Conservation (phyloP, 1,284 basidiomycete species). For the Cryptococcus sp. region DNA sequence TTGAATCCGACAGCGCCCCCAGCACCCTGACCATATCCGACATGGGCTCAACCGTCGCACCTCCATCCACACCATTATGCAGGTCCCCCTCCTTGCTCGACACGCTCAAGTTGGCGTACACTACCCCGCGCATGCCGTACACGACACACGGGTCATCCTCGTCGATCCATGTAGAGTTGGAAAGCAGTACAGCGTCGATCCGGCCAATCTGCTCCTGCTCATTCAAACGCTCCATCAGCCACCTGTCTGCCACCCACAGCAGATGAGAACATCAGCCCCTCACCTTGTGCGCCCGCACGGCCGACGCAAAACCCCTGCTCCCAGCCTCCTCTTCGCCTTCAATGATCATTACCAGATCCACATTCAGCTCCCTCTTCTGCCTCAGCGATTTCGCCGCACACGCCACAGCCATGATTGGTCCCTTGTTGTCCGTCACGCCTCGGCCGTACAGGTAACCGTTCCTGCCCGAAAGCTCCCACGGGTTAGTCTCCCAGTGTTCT, state of each 20-base stretch:
- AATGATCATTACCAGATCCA: conserved; percentile 85
- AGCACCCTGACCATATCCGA: conserved; percentile 86
- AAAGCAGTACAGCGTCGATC: conserved; percentile 79
- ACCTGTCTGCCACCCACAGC: background rate
- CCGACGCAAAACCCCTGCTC: conserved; percentile 74
- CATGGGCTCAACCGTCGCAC: conserved; percentile 83
- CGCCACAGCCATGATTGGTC: conserved; percentile 86
- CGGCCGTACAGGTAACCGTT: conserved; percentile 91
- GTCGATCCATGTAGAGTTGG: conserved; percentile 94
- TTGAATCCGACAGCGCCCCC: conserved; percentile 62
- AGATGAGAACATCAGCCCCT: conserved; percentile 13
- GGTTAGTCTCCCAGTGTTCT: conserved; percentile 76
- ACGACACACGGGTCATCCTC: conserved; percentile 94
- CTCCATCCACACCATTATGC: conserved; percentile 77
- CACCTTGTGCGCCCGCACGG: conserved; percentile 72
- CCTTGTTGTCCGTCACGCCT: conserved; percentile 88
- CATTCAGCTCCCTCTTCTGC: conserved; percentile 65
- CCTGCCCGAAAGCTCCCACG: conserved; percentile 75
- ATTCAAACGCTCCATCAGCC: background rate
- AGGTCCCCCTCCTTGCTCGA: conserved; percentile 54
- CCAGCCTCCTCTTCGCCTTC: conserved; percentile 97
- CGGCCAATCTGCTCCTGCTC: conserved; percentile 59
- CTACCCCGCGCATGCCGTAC: conserved; percentile 88
- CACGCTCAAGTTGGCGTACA: conserved; percentile 59
- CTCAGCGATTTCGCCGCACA: conserved; percentile 82